Evolutionary conservation across 2,329 filamentous ascomycete genomes (phyloP).

Genomic region (Cercospora berteroae): DNA sequence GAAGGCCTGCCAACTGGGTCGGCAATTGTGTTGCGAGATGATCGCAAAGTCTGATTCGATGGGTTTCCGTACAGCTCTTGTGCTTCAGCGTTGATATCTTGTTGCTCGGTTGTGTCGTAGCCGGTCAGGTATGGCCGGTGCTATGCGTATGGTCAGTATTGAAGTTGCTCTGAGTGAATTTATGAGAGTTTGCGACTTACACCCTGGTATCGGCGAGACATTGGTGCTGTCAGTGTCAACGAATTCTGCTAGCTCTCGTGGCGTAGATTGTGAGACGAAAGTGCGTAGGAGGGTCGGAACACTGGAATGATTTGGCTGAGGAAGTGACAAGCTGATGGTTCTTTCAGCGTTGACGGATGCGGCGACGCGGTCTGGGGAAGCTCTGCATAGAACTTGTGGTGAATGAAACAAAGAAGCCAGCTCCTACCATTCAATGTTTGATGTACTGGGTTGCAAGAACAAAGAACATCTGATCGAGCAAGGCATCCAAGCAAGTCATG

Average conservation of each 20-base stretch:
- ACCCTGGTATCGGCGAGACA: background rate
- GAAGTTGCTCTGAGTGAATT: background rate
- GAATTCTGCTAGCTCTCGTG: background rate
- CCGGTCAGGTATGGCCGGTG: background rate
- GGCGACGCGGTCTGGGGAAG: background rate
- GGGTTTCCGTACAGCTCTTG: background rate
- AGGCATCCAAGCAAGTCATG: background rate
- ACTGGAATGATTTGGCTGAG: background rate
- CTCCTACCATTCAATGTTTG: background rate
- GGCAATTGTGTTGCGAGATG: background rate
- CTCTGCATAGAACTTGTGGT: background rate
- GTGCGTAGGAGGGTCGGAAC: background rate
- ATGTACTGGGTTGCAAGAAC: background rate
- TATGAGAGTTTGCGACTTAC: background rate
- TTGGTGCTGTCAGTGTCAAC: background rate
- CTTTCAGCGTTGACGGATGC: background rate
- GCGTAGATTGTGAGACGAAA: background rate
- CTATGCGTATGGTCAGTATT: background rate
- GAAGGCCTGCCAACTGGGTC: background rate
- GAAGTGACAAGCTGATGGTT: background rate
- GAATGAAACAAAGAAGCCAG: background rate
- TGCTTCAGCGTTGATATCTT: background rate
- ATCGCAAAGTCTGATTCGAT: background rate
- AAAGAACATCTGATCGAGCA: background rate
- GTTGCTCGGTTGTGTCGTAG: background rate